These are phyloP conservation scores for Vickermania ingenoplastis DNA, from an alignment of 208 protist genomes.

Conservation along the genomic window DNA sequence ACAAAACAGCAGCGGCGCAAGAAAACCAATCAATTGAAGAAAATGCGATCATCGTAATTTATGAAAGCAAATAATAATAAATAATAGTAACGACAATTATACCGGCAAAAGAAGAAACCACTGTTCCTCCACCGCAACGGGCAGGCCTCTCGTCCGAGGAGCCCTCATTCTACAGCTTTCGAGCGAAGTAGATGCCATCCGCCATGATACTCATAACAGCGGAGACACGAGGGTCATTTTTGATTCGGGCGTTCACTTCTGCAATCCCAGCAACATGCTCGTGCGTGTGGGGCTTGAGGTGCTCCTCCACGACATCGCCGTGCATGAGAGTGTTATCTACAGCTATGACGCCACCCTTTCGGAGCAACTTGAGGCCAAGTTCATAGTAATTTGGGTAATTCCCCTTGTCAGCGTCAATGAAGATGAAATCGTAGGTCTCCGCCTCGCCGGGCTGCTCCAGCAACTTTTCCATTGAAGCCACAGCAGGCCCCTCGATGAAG, in stretches of 20 bases:
- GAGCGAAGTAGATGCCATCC: slow-evolving; percentile 35
- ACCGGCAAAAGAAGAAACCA: too few species aligned
- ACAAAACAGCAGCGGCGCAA: too few species aligned
- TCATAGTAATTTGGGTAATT: slow-evolving; percentile 61
- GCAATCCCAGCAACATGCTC: slow-evolving; percentile 3
- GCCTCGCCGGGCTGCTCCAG: slow-evolving; percentile 18
- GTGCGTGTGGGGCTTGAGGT: neutral
- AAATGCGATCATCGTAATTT: too few species aligned
- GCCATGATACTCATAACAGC: slow-evolving; percentile 31
- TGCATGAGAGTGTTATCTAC: slow-evolving; percentile 51
- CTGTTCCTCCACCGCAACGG: too few species aligned
- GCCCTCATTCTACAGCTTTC: slow-evolving; percentile 21
- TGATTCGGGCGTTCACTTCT: slow-evolving; percentile 32
- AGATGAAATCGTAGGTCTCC: slow-evolving; percentile 55
- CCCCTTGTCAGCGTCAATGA: slow-evolving; percentile 60
- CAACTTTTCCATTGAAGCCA: slow-evolving; percentile 24
- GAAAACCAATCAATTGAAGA: too few species aligned
- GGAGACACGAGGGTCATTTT: slow-evolving; percentile 35
- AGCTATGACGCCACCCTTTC: slow-evolving; percentile 30
- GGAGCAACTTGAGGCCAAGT: slow-evolving; percentile 25
- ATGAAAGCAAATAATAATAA: too few species aligned
- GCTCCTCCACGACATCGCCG: slow-evolving; percentile 14
- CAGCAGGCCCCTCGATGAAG: slow-evolving; percentile 25
- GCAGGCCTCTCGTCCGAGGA: too few species aligned
- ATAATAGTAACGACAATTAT: too few species aligned